phyloP scores from a whole-genome alignment of 139 green algal species.

The Micractinium conductrix region DNA sequence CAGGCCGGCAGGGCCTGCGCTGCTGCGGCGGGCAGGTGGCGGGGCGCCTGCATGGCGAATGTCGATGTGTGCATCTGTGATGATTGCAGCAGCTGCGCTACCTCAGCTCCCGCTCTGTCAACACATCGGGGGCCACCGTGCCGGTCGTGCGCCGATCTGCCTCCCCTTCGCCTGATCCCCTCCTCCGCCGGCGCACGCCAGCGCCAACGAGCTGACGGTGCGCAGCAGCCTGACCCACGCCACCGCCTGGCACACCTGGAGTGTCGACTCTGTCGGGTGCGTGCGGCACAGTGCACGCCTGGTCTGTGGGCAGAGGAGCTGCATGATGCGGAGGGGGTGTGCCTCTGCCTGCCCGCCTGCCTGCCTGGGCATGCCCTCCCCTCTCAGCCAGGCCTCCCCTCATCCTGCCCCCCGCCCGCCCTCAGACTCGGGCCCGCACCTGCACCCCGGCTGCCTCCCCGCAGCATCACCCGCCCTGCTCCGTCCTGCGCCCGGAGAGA shows the following conservation, averaged over 20 bases:
- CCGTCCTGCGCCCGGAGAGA: neutral
- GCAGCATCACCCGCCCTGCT: constrained; percentile 11
- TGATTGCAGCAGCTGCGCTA: neutral
- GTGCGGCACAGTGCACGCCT: neutral
- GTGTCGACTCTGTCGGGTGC: constrained; percentile 9
- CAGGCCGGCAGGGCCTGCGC: neutral
- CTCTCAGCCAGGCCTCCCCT: neutral
- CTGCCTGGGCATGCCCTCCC: neutral
- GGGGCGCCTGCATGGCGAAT: neutral
- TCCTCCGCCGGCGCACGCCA: neutral
- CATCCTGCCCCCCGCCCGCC: neutral
- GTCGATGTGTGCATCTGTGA: neutral
- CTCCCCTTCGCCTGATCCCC: neutral
- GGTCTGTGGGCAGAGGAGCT: neutral
- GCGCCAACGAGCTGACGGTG: neutral
- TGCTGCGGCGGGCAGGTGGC: neutral
- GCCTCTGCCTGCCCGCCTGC: too few relatives aligned
- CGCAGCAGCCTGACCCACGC: neutral
- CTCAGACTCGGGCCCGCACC: constrained; percentile 8
- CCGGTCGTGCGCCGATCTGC: neutral
- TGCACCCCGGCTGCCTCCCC: constrained; percentile 6
- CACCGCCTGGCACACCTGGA: constrained; percentile 14
- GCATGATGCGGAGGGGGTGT: neutral
- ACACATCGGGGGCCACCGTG: too few relatives aligned
- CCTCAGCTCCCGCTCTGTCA: neutral